Conservation (phyloP, 495 filamentous ascomycete species). For the Annulohypoxylon stygium region DNA sequence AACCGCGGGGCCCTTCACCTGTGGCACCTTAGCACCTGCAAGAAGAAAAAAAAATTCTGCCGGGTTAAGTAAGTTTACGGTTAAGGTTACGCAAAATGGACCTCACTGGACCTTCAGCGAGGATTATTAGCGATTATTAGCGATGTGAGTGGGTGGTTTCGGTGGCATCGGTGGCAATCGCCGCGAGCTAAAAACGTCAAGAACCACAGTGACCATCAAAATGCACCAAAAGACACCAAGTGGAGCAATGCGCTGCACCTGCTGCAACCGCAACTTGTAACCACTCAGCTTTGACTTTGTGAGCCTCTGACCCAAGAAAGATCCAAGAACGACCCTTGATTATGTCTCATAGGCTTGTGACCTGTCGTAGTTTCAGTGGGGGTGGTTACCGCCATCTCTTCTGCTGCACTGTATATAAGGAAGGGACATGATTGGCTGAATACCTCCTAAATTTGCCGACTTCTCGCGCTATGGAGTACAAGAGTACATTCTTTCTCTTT, state of each 20-base stretch:
- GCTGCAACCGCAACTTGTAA: slow-evolving; percentile 21
- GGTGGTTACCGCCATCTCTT: slow-evolving; percentile 22
- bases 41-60: slow-evolving; percentile 41
- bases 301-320: slow-evolving; percentile 41
- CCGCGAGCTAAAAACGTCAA: slow-evolving; percentile 31
- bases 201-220: not conserved
- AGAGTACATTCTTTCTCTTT: not conserved
- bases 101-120: slow-evolving; percentile 16
- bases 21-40: slow-evolving; percentile 14
- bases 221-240: not conserved
- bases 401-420: slow-evolving; percentile 16
- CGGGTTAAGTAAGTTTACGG: slow-evolving; percentile 24
- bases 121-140: slow-evolving; percentile 11
- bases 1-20: slow-evolving; percentile 41
- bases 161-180: slow-evolving; percentile 42
- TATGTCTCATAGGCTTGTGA: slow-evolving; percentile 34
- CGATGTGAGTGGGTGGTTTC: slow-evolving; percentile 26
- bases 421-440: slow-evolving; percentile 21
- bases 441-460: slow-evolving; percentile 43
- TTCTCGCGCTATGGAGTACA: slow-evolving; percentile 15
- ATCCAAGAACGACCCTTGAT: slow-evolving; percentile 16
- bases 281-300: slow-evolving; percentile 41
- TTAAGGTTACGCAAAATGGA: slow-evolving; percentile 39
- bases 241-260: not conserved
- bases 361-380: slow-evolving; percentile 17